Base-by-base conservation (phyloP, 2,329 filamentous ascomycete genomes). In the Paecilomyces sp. region DNA sequence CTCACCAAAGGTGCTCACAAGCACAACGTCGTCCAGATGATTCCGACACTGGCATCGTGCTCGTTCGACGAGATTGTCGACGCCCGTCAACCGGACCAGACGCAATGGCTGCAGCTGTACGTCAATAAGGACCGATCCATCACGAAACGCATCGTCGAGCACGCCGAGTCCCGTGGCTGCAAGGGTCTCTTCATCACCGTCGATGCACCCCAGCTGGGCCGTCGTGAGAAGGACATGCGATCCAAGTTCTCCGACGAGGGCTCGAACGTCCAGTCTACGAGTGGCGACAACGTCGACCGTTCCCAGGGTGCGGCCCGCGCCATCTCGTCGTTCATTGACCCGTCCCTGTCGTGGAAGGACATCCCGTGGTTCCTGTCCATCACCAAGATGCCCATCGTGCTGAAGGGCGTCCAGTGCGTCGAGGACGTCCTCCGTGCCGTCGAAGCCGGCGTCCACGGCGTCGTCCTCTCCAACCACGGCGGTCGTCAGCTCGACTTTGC, bases 141-240 rank as follows among this genome's bases (percentile, higher is more conserved):
- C 75, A 99, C 94, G 8, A 86, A 90, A 76, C 85, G 85, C 64
- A 97, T 99, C 67, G 89, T 99, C 55, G 76, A 93, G 77, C 91
- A 97, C 76, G 94, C 94, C 62, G 94, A 99, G 79, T 81, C 81
- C 70, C 88, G 94, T 59, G 94, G 94, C 30, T 97, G 94, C 82
- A 94, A 91, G 77, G 94, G 89, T 9, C 86, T 99, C 18, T 99
- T 99, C 82, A 97, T 99, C 79, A 99, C 94, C 2, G 94, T 99
- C 58, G 94, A 99, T 74, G 94, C 94, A 57, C 94, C 94, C 5
- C 93, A 97, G 76, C 87, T 99, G 24, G 94, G 94, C 51, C 87
- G 94, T 47, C 84, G 94, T 66, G 94, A 99, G 76, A 99, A 97
- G 80, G 94, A 97, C 74, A 97, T 97, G 94, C 90, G 94, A 47